These are phyloP conservation scores for Theileria parva DNA, from an alignment of 169 alveolate species.

Conservation along the genomic window DNA sequence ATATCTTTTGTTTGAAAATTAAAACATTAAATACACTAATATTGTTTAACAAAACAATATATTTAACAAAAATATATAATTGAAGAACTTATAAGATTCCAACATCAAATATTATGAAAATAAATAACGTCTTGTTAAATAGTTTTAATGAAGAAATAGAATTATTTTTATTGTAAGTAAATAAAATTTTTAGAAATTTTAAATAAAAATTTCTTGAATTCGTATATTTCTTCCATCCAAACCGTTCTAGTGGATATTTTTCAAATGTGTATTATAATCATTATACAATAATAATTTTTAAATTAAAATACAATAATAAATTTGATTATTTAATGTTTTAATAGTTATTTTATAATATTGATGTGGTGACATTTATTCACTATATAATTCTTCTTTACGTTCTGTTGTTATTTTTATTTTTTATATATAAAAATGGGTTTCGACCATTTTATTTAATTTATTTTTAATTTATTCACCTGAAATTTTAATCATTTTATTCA, in stretches of 20 bases:
- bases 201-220: too few species aligned
- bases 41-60: too few species aligned
- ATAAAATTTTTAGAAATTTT: too few species aligned
- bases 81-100: neutral
- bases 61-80: too few species aligned
- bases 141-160: neutral
- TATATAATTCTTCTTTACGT: neutral
- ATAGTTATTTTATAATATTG: neutral
- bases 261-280: neutral
- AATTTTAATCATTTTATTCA: neutral
- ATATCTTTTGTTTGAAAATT: too few species aligned
- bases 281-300: neutral
- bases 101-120: neutral
- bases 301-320: neutral
- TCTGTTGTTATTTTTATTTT: neutral
- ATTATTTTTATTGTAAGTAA: too few species aligned
- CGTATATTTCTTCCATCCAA: neutral
- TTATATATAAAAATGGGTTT: neutral
- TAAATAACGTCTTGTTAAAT: too few species aligned
- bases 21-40: too few species aligned
- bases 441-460: neutral
- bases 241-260: neutral
- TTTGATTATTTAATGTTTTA: neutral
- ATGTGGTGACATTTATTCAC: conserved; percentile 8
- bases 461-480: neutral